A percentile compares a stretch with the other conserved stretches of the same genome.
These are phyloP conservation scores for Theobroma grandiflorum DNA, from an alignment of 441 rosid genomes.

Conservation along the genomic window DNA sequence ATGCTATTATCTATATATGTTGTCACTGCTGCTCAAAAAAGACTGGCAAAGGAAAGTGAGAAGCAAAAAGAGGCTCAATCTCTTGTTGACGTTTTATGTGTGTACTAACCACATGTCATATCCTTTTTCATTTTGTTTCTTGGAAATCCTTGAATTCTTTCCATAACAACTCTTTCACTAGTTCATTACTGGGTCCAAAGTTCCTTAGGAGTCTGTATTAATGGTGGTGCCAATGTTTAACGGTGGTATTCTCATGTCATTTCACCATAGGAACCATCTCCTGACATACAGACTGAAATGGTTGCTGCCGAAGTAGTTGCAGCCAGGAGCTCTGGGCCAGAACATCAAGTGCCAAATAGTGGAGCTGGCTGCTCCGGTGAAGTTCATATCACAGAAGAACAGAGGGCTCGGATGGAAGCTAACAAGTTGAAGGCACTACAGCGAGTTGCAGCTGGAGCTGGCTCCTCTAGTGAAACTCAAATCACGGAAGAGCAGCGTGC, in stretches of 20 bases:
- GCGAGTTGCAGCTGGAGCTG: constrained; percentile 64
- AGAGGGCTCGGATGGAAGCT: constrained; percentile 82
- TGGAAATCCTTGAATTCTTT: too few relatives aligned
- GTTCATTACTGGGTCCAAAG: too few relatives aligned
- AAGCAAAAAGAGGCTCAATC: not conserved
- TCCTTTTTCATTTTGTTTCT: too few relatives aligned
- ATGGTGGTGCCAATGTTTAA: not conserved
- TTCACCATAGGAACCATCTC: constrained; percentile 44
- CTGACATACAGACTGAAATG: not conserved
- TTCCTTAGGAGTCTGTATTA: too few relatives aligned
- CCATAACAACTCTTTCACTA: too few relatives aligned
- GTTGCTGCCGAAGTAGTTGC: constrained; percentile 6
- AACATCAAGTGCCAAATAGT: constrained; percentile 30
- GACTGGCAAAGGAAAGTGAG: not conserved
- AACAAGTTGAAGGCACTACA: constrained; percentile 81
- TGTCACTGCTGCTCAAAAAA: not conserved
- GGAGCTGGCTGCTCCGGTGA: constrained; percentile 36
- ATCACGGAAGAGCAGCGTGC: constrained; percentile 80
- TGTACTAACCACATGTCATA: too few relatives aligned
- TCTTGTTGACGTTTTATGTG: too few relatives aligned
- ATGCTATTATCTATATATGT: not conserved
- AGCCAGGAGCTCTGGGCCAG: constrained; percentile 17
- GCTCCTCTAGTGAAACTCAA: constrained; percentile 34
- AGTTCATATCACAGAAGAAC: constrained; percentile 66
- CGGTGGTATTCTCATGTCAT: not conserved